Percentiles rank a stretch among this genome's conserved stretches.
These are phyloP conservation scores for Emergomyces pasteurianus DNA, from an alignment of 2,329 filamentous ascomycete species.

Conservation along the genomic window DNA sequence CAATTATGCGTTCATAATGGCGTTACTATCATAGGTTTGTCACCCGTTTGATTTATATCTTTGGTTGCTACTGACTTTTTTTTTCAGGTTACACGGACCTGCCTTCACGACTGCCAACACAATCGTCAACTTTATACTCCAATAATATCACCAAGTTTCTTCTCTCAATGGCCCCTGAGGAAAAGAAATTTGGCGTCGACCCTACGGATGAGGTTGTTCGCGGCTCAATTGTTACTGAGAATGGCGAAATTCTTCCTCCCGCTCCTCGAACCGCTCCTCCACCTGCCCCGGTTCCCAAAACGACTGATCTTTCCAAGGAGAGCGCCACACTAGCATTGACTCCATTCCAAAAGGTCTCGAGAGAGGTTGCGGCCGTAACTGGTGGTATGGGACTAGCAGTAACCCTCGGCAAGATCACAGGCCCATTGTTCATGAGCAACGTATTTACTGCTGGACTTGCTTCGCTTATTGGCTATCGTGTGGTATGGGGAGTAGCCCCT, in stretches of 20 bases:
- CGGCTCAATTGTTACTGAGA: conserved; percentile 68
- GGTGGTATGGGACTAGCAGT: conserved; percentile 66
- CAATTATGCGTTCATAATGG: conserved; percentile 60
- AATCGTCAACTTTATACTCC: conserved; percentile 80
- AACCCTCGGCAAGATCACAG: conserved; percentile 67
- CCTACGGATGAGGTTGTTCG: conserved; percentile 75
- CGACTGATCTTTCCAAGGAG: conserved; percentile 33
- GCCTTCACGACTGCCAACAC: conserved; percentile 73
- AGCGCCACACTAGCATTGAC: conserved; percentile 56
- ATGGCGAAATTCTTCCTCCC: conserved; percentile 63
- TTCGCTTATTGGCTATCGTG: conserved; percentile 74
- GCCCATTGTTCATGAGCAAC: conserved; percentile 78
- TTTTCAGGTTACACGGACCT: conserved; percentile 66
- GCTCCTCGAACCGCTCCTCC: conserved; percentile 57
- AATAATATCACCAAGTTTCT: conserved; percentile 90
- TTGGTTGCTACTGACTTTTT: conserved; percentile 13
- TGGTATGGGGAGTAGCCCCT: conserved; percentile 75
- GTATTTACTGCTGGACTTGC: conserved; percentile 75
- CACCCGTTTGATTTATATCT: background rate
- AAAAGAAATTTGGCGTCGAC: conserved; percentile 70
- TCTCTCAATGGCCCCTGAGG: conserved; percentile 65
- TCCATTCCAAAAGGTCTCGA: conserved; percentile 67
- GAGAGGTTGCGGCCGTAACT: conserved; percentile 63
- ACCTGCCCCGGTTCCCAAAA: conserved; percentile 33
- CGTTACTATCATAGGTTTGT: conserved; percentile 68